These are phyloP conservation scores for Aureobasidium sp. DNA, from an alignment of 2,329 filamentous ascomycete genomes.

Conservation along the genomic window DNA sequence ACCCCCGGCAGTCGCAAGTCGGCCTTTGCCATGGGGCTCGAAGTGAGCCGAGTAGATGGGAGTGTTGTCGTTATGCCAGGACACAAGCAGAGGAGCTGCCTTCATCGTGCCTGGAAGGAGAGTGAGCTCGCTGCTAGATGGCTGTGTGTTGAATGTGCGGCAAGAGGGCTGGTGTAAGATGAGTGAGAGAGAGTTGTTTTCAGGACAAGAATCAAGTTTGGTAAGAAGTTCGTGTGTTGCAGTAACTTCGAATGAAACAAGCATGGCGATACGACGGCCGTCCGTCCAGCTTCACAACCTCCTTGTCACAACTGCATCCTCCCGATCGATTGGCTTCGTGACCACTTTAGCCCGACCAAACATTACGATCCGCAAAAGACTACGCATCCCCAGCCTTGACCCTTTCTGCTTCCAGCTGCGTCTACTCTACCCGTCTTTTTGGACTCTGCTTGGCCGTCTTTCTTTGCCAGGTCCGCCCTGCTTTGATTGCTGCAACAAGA, in stretches of 20 bases:
- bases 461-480: background rate
- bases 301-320: slow-evolving; percentile 7
- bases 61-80: slow-evolving; percentile 96
- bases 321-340: slow-evolving; percentile 7
- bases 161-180: background rate
- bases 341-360: background rate
- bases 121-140: background rate
- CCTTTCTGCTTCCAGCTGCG: background rate
- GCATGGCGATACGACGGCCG: slow-evolving; percentile 1
- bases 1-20: slow-evolving; percentile 86
- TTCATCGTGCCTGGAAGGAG: slow-evolving; percentile 56
- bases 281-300: slow-evolving; percentile 2
- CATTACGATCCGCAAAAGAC: background rate
- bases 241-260: background rate
- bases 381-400: background rate
- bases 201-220: background rate
- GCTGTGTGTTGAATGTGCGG: background rate
- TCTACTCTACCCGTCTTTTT: background rate
- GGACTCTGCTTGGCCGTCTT: background rate
- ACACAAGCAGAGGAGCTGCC: slow-evolving; percentile 89
- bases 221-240: background rate
- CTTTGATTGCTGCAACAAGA: background rate
- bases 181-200: background rate
- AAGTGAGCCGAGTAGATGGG: slow-evolving; percentile 98
- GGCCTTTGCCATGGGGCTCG: slow-evolving; percentile 82